A percentile compares a stretch with the other conserved stretches of the same genome.
phyloP scores from a whole-genome alignment of 441 rosid genomes.

The Pelargonium fulgidum region DNA sequence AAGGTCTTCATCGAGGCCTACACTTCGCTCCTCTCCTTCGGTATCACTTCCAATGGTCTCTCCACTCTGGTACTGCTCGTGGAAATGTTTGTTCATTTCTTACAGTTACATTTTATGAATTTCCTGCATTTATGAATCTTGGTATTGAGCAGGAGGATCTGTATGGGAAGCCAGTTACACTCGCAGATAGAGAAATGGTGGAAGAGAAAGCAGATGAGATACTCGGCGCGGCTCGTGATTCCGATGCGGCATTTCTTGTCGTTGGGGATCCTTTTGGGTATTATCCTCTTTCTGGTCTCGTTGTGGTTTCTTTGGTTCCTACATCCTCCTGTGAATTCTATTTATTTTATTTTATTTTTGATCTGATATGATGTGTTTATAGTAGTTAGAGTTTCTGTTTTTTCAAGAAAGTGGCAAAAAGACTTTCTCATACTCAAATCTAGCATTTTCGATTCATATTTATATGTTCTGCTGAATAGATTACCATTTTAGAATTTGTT shows the following conservation, averaged over 20 bases:
- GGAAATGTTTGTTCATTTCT: background rate
- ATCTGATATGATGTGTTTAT: background rate
- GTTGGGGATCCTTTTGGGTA: slow-evolving; percentile 97
- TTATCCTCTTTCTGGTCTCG: background rate
- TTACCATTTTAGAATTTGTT: no score
- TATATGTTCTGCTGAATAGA: background rate
- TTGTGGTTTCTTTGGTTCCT: background rate
- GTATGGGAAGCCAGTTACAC: slow-evolving; percentile 52
- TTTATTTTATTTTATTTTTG: background rate
- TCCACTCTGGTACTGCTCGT: slow-evolving; percentile 46
- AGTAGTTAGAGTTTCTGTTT: no score
- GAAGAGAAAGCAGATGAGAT: slow-evolving; percentile 73
- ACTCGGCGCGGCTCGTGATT: slow-evolving; percentile 45
- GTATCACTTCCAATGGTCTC: slow-evolving; percentile 70
- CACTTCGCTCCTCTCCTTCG: slow-evolving; percentile 87
- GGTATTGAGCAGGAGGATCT: slow-evolving; percentile 46
- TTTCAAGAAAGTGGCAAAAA: no score
- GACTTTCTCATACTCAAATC: no score
- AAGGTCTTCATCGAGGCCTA: slow-evolving; percentile 86
- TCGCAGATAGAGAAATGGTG: slow-evolving; percentile 91
- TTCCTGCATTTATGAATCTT: background rate
- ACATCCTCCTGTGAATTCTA: no score
- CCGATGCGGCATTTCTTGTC: slow-evolving; percentile 70
- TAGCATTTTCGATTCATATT: background rate
- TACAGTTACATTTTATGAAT: background rate